Evolutionary conservation across 495 filamentous ascomycete genomes (phyloP).

Genomic region (Daldinia bambusicola): DNA sequence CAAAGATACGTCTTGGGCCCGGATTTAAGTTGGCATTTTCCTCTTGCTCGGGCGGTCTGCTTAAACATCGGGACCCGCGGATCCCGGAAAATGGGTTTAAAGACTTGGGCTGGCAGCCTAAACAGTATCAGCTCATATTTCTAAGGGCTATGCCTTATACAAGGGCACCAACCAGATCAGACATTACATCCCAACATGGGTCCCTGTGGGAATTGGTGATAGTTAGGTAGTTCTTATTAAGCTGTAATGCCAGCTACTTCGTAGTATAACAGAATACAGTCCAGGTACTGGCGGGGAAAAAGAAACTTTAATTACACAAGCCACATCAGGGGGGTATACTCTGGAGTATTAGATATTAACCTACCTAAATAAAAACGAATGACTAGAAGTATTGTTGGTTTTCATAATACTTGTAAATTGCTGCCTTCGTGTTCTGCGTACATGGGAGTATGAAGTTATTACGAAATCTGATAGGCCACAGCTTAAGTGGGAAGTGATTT

Average conservation of each 20-base stretch:
- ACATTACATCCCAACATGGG: constrained; percentile 8
- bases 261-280: not conserved
- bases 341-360: not conserved
- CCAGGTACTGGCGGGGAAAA: not conserved
- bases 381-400: too few species aligned
- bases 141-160: not conserved
- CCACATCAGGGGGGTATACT: not conserved
- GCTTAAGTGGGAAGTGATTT: not conserved
- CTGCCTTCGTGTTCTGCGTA: too few species aligned
- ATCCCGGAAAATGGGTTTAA: constrained; percentile 7
- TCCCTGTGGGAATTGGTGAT: not conserved
- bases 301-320: not conserved
- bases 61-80: constrained; percentile 35
- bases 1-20: not conserved
- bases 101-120: constrained; percentile 1
- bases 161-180: constrained; percentile 11
- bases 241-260: not conserved
- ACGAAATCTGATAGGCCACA: not conserved
- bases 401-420: too few species aligned
- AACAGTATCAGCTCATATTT: constrained; percentile 14
- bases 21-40: constrained; percentile 29
- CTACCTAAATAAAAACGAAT: too few species aligned
- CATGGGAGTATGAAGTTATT: too few species aligned
- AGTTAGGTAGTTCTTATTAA: not conserved
- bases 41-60: constrained; percentile 2